Percentiles rank a stretch among this genome's conserved stretches.
Conservation (phyloP, 805 yeast genomes). For the Barnettozyma populi region DNA sequence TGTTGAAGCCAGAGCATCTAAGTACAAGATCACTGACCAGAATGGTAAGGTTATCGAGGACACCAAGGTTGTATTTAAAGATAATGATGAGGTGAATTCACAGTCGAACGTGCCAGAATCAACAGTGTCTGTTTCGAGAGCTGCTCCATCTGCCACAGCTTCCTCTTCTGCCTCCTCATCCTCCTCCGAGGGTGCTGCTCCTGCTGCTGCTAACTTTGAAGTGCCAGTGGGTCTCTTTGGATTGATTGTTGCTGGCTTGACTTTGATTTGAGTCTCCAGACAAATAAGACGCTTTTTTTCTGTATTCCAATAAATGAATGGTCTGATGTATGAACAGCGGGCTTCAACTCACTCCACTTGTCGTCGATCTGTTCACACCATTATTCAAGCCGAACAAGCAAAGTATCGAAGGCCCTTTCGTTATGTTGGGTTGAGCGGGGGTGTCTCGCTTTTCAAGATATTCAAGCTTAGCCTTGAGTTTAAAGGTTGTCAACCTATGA, state of each 20-base stretch:
- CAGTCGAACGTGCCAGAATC: slow-evolving; percentile 22
- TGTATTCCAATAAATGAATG: not conserved
- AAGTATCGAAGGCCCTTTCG: no score
- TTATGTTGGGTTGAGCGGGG: no score
- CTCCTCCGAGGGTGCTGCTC: slow-evolving; percentile 11
- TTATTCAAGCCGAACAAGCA: no score
- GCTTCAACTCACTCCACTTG: no score
- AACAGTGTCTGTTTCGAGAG: slow-evolving; percentile 6
- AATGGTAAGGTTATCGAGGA: slow-evolving; percentile 29
- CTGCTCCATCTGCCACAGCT: slow-evolving; percentile 18
- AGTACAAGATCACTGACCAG: slow-evolving; percentile 34
- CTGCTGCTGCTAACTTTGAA: slow-evolving; percentile 2
- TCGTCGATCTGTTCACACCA: no score
- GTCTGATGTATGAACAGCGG: no score
- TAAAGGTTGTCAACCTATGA: no score
- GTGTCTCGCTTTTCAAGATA: no score
- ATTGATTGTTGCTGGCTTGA: slow-evolving; percentile 1
- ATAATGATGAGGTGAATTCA: slow-evolving; percentile 33
- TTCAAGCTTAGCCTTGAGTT: no score
- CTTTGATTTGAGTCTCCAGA: not conserved
- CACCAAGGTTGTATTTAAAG: slow-evolving; percentile 34
- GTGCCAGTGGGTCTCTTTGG: slow-evolving; percentile 7
- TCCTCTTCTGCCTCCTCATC: slow-evolving; percentile 17
- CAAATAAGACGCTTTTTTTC: no score
- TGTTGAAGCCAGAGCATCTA: slow-evolving; percentile 32